A percentile compares a stretch with the other conserved stretches of the same genome.
Conservation (phyloP, 208 protist genomes). For the Tritrichomonas foetus region DNA sequence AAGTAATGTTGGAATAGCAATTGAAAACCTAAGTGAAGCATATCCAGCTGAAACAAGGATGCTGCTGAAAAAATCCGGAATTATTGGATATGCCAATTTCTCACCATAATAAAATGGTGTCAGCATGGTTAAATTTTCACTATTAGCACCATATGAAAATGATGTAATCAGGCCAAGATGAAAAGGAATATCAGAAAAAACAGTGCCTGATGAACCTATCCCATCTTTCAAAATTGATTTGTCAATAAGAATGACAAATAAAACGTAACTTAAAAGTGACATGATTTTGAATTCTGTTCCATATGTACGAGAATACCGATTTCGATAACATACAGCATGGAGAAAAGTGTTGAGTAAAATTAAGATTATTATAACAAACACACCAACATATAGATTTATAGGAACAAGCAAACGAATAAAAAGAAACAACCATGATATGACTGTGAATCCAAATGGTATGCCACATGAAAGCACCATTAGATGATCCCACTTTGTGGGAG, state of each 20-base stretch:
- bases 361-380: too few species aligned
- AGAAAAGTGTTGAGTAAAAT: too few species aligned
- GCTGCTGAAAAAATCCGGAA: not conserved
- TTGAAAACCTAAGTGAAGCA: not conserved
- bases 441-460: too few species aligned
- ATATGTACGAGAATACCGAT: too few species aligned
- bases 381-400: too few species aligned
- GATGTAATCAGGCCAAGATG: not conserved
- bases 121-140: not conserved
- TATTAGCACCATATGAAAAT: not conserved
- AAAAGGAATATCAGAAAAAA: constrained; percentile 34
- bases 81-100: not conserved
- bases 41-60: not conserved
- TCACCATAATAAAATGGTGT: not conserved
- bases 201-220: not conserved
- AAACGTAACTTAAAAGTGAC: not conserved
- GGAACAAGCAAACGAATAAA: too few species aligned
- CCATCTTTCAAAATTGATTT: not conserved
- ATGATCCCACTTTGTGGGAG: too few species aligned
- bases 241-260: not conserved
- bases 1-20: not conserved
- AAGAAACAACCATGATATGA: too few species aligned
- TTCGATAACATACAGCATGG: too few species aligned
- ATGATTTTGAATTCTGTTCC: too few species aligned
- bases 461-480: too few species aligned